Evolutionary conservation across 768 basidiomycete genomes (phyloP).

Genomic region (Chalciporus pseudorubinellus): DNA sequence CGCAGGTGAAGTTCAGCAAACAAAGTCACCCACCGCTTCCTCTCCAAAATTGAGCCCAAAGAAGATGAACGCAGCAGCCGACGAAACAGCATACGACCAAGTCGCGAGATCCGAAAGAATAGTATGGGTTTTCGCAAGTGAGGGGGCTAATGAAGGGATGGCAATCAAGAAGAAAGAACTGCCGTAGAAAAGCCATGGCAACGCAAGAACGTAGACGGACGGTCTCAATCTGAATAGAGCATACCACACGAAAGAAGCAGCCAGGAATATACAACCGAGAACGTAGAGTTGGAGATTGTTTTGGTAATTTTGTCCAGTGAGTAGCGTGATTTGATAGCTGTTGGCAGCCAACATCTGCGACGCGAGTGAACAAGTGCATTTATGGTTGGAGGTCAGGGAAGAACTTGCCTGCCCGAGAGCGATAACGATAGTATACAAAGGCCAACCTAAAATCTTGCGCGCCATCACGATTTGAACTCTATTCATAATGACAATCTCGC

Average conservation of each 20-base stretch:
- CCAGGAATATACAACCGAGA: slow-evolving; percentile 85
- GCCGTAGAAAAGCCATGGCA: slow-evolving; percentile 91
- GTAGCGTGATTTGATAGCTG: slow-evolving; percentile 91
- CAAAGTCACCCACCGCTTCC: slow-evolving; percentile 67
- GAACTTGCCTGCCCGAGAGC: slow-evolving; percentile 70
- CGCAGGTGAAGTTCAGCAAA: neutral
- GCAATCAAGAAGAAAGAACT: slow-evolving; percentile 91
- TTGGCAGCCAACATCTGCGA: slow-evolving; percentile 80
- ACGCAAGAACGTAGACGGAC: slow-evolving; percentile 80
- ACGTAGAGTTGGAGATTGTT: slow-evolving; percentile 83
- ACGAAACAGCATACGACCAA: slow-evolving; percentile 89
- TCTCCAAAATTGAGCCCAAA: slow-evolving; percentile 97
- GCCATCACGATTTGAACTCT: slow-evolving; percentile 82
- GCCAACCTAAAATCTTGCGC: slow-evolving; percentile 81
- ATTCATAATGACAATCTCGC: slow-evolving; percentile 77
- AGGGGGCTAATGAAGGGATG: slow-evolving; percentile 68
- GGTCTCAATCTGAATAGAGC: slow-evolving; percentile 84
- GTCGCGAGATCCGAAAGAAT: slow-evolving; percentile 75
- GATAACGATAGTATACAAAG: slow-evolving; percentile 86
- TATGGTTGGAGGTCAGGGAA: neutral
- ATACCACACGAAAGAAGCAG: slow-evolving; percentile 86
- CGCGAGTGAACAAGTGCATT: slow-evolving; percentile 1
- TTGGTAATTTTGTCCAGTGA: slow-evolving; percentile 85
- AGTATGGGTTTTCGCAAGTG: slow-evolving; percentile 60
- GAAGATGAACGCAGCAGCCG: slow-evolving; percentile 90